A percentile compares a stretch with the other conserved stretches of the same genome.
Conservation (phyloP, 192 early-diverging fungal species). For the Martensiomyces pterosporus region DNA sequence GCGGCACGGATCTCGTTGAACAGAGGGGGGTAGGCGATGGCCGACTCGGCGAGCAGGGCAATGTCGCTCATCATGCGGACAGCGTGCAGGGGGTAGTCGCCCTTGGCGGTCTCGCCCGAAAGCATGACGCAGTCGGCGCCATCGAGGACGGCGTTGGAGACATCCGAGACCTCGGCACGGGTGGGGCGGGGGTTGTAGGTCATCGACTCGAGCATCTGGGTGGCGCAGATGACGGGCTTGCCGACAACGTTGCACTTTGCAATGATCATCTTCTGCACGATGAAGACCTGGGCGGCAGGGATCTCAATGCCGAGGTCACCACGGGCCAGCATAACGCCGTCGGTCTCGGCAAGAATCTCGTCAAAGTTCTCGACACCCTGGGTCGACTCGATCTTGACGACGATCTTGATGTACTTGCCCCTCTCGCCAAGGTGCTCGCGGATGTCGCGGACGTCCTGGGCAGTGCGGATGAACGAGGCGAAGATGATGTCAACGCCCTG, state of each 20-base stretch:
- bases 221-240: constrained; percentile 95
- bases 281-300: constrained; percentile 86
- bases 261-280: constrained; percentile 98
- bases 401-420: constrained; percentile 88
- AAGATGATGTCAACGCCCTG: constrained; percentile 93
- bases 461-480: constrained; percentile 94
- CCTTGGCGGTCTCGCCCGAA: constrained; percentile 97
- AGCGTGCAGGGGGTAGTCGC: constrained; percentile 83
- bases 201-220: constrained; percentile 98
- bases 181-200: constrained; percentile 97
- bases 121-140: constrained; percentile 99
- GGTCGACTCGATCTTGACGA: constrained; percentile 96
- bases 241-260: constrained; percentile 96
- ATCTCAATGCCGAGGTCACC: constrained; percentile 98
- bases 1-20: constrained; percentile 84
- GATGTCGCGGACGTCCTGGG: constrained; percentile 86
- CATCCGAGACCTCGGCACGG: constrained; percentile 96
- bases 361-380: constrained; percentile 99
- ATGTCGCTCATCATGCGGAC: constrained; percentile 95
- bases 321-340: constrained; percentile 98
- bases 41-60: constrained; percentile 86
- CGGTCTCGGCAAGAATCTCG: constrained; percentile 87
- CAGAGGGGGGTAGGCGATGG: constrained; percentile 90
- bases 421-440: constrained; percentile 75
- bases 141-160: constrained; percentile 96